Evolutionary conservation across 2,329 filamentous ascomycete genomes (phyloP).

Genomic region (Trichoderma atrobrunneum): DNA sequence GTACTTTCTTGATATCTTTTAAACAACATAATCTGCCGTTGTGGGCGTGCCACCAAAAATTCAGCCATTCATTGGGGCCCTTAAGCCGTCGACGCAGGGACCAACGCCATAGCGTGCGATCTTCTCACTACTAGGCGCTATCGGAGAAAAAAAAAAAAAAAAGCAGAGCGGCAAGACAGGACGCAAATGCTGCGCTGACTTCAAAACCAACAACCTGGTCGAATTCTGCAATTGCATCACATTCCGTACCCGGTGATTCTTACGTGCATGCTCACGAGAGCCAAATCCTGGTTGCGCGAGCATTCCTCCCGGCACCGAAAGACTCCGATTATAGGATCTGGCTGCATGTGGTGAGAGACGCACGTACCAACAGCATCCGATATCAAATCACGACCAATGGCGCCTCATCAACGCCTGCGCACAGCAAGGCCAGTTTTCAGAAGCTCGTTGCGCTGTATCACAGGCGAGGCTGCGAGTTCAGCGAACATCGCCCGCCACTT

Average conservation of each 20-base stretch:
- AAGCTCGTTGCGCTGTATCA: background rate
- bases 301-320: background rate
- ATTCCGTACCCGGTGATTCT: background rate
- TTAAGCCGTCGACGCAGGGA: background rate
- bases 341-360: background rate
- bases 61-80: background rate
- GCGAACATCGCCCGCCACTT: background rate
- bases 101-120: background rate
- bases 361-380: background rate
- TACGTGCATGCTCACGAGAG: background rate
- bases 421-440: background rate
- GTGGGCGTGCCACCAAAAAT: background rate
- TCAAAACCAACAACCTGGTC: background rate
- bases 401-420: constrained; percentile 11
- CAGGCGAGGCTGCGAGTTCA: background rate
- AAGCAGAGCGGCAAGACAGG: background rate
- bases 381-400: background rate
- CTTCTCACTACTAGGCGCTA: background rate
- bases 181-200: background rate
- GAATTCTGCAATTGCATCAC: background rate
- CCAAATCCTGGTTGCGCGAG: background rate
- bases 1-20: background rate
- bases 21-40: background rate
- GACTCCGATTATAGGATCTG: background rate
- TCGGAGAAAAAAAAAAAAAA: background rate